These are phyloP conservation scores for Cyclostephanos tholiformis DNA, from an alignment of 108 stramenopile genomes.

Conservation along the genomic window DNA sequence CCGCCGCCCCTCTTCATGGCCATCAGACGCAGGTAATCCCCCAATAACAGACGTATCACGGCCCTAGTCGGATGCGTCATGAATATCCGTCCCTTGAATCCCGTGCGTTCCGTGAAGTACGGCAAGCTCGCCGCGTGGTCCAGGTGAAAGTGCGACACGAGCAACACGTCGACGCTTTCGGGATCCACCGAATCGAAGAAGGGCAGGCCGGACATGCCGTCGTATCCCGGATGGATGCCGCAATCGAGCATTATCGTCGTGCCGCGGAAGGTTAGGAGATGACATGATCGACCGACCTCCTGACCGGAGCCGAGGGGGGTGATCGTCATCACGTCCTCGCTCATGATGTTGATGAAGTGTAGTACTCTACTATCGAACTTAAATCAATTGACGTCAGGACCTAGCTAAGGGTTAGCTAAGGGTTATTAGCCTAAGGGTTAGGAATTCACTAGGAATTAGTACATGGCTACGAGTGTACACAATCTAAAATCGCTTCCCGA, in stretches of 20 bases:
- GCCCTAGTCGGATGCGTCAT: constrained; percentile 99
- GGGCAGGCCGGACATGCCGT: constrained; percentile 91
- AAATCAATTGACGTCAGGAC: no score
- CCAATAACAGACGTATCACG: constrained; percentile 90
- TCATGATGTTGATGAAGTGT: constrained; percentile 18
- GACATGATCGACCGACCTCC: constrained; percentile 98
- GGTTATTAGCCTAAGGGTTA: no score
- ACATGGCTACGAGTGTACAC: no score
- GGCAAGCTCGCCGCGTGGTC: constrained; percentile 98
- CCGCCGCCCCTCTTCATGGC: constrained; percentile 61
- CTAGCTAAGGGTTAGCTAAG: no score
- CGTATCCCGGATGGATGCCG: constrained; percentile 97
- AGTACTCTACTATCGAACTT: no score
- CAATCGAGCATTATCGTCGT: constrained; percentile 95
- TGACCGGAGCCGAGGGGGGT: constrained; percentile 87
- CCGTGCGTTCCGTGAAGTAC: constrained; percentile 97
- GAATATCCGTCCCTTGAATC: constrained; percentile 93
- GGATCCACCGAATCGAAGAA: constrained; percentile 91
- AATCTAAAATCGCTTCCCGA: no score
- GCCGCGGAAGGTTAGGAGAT: constrained; percentile 94
- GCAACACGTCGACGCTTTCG: constrained; percentile 83
- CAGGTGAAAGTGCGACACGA: constrained; percentile 97
- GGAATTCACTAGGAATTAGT: no score
- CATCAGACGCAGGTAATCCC: constrained; percentile 90
- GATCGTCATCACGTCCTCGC: constrained; percentile 25